Evolutionary conservation across 176 grass and related monocot species (phyloP), one percentile per base, ranked within the genome.

Genomic region (Avena insularis): DNA sequence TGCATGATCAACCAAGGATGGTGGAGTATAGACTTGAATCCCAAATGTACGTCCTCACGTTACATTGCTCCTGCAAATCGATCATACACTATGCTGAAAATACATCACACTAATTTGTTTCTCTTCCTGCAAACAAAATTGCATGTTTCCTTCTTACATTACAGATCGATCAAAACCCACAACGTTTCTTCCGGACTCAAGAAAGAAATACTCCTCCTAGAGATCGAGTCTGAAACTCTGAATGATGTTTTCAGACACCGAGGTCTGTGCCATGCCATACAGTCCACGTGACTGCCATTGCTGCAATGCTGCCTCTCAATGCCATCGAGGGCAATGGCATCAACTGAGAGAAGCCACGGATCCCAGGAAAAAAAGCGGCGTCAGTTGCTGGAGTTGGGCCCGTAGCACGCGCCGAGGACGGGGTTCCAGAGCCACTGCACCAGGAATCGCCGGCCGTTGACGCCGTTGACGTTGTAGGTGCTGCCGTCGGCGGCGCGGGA

Each of bases 381-480:
- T 92, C 80, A 98, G 64, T 58, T 29, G 74, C 61, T 49, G 78
- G 97, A 55, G 80, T 99, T 99, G 59, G 97, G 97, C 8, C 97
- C 97, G 56, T 88, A 92, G 68, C 94, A 99, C 67, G 79, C 71
- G 47, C 83, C 81, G 53, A 74, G 86, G 25, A 87, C 83, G 1
- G 71, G 89, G 81, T 95, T 90, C 97, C 97, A 99, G 58, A 99
- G 57, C 97, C 97, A 99, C 90, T 94, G 94, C 77, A 99, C 75
- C 29, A 99, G 63, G 82, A 96, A 99, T 50, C 87, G 88, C 38
- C 94, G 84, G 33, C 97, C 94, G 53, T 94, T 93, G 62, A 88
- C 75, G 25, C 97, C 97, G 57, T 96, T 90, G 8, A 96, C 62
- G 69, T 96, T 99, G 87, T 94, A 99, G 12, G 90, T 72, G 29